Evolutionary conservation across 2,329 filamentous ascomycete species (phyloP), one percentile per base, ranked within the genome.

Genomic region (Herpotrichia juniperi): DNA sequence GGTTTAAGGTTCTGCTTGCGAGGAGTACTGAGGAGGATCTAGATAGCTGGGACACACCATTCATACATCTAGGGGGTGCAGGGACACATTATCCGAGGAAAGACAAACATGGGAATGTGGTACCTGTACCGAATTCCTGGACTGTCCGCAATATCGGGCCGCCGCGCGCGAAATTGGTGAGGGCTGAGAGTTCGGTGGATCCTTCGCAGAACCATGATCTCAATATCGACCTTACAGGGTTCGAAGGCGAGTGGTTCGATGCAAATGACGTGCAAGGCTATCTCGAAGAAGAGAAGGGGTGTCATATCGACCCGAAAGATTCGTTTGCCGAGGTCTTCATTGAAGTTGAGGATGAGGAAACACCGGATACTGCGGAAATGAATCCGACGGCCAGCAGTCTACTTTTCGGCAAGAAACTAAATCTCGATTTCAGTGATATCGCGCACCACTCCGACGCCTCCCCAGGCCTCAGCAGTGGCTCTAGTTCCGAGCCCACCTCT

Each of bases 241-340:
- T 87, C 54, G 83, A 88, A 53, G 89, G 89, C 4, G 84, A 90
- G 45, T 94, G 90, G 78, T 90, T 89, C 60, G 90, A 94, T 64
- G 76, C 86, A 0, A 82, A 90, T 53, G 91, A 94, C 68, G 86
- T 92, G 0, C 88, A 94, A 70, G 79, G 83, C 11, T 94, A 92
- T 66, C 75, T 96, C 2, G 81, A 81, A 34, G 60, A 69, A 4
- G 79, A 83, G 44, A 81, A 83, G 25, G 86, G 86, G 4, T 82
- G 91, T 25, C 68, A 77, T 40, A 85, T 92, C 46, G 82, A 87
- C 9, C 80, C 82, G 0, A 76, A 79, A 9, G 78, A 82, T 9
- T 86, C 88, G 16, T 86, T 83, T 48, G 78, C 88, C 1, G 81
- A 83, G 42, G 81, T 82, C 8, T 80, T 68, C 8, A 57, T 71